Base-by-base conservation (phyloP, 2,329 filamentous ascomycete genomes). In the Sarocladium brachiariae region DNA sequence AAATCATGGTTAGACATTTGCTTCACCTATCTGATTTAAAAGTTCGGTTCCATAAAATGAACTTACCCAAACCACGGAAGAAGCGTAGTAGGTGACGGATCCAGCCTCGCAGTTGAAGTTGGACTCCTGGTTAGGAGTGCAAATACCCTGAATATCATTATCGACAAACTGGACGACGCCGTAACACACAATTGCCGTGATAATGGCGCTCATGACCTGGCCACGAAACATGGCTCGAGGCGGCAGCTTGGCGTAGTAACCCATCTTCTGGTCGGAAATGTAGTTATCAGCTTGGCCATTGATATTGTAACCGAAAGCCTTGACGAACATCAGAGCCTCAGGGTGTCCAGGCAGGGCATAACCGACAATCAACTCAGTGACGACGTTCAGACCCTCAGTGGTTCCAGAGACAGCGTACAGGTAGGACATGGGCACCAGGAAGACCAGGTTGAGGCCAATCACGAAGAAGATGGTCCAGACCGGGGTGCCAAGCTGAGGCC, bases 321-420 rank as follows among this genome's bases (percentile, higher is more conserved):
- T 91, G 4, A 47, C 43, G n/a, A 89, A 91, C 53, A 65, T 58
- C 21, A 65, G 57, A 3, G 59, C 57, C 23, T 60, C 63, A 13
- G 63, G 64, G 52, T 66, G 68, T 19, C 65, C 63, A 7, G 63
- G 62, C 21, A 67, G 62, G 10, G 58, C 59, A 16, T 58, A 60
- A 11, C 60, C 59, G 11, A 61, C 57, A 31, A 63, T 58, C 16
- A 63, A 53, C 56, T 76, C 72, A 2, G 72, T 74, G 45, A 77
- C 66, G 31, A 78, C 73, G 52, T 78, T 77, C 8, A 78, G 58
- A 0, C 67, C 65, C 9, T 71, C 59, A 16, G 70, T 71, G 3
- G 68, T 70, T 21, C 70, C 70, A 0, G 70, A 70, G 8, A 69
- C 70, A 2, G 70, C 68, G 2, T 64, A 69, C 3, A 72, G 59